Evolutionary conservation across 2,329 filamentous ascomycete genomes (phyloP).

Genomic region (Xylaria sp.): DNA sequence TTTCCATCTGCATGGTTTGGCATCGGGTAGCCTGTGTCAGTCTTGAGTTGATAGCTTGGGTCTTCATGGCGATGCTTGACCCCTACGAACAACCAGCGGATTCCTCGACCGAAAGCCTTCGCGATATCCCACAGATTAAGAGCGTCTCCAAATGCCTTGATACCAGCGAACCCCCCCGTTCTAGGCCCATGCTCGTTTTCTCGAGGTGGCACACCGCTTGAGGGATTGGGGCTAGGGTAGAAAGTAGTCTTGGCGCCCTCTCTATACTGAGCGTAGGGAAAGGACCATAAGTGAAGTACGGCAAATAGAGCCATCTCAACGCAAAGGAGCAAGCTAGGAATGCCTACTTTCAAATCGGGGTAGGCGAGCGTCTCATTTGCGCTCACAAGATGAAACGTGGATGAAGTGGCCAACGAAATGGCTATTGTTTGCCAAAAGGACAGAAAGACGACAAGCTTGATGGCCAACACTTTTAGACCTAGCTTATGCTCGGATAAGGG

Average conservation of each 20-base stretch:
- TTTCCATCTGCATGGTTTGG: slow-evolving; percentile 36
- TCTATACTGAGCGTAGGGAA: slow-evolving; percentile 75
- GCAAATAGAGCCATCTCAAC: slow-evolving; percentile 86
- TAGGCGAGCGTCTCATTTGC: slow-evolving; percentile 67
- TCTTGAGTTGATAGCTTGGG: slow-evolving; percentile 53
- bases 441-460: slow-evolving; percentile 91
- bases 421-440: slow-evolving; percentile 80
- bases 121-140: slow-evolving; percentile 83
- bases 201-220: slow-evolving; percentile 46
- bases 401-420: slow-evolving; percentile 56
- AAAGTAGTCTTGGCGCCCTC: slow-evolving; percentile 50
- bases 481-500: slow-evolving; percentile 72
- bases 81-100: slow-evolving; percentile 82
- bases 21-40: slow-evolving; percentile 48
- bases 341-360: slow-evolving; percentile 79
- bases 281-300: slow-evolving; percentile 80
- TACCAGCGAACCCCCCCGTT: slow-evolving; percentile 67
- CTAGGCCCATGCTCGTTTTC: slow-evolving; percentile 57
- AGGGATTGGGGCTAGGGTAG: slow-evolving; percentile 53
- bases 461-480: slow-evolving; percentile 81
- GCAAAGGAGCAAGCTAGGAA: slow-evolving; percentile 78
- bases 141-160: slow-evolving; percentile 71
- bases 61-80: slow-evolving; percentile 64
- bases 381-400: slow-evolving; percentile 66
- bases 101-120: slow-evolving; percentile 77